Evolutionary conservation across 208 protist species (phyloP).

Genomic region (Trypanosoma mega): DNA sequence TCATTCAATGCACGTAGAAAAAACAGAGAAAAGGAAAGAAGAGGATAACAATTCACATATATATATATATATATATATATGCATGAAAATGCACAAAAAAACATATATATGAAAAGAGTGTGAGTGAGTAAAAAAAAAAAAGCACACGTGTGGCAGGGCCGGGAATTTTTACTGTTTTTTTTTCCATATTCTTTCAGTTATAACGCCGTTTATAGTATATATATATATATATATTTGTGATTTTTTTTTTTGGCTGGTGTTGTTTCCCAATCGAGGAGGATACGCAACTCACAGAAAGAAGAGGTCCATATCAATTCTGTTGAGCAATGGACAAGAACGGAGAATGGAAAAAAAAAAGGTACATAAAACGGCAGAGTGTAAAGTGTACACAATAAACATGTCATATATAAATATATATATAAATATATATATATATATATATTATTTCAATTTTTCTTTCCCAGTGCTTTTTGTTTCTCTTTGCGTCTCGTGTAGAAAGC

Average conservation of each 20-base stretch:
- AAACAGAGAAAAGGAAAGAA: not conserved
- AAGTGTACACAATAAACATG: too few relatives aligned
- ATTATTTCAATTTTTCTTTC: not conserved
- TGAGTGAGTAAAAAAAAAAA: too few relatives aligned
- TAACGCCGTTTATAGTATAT: too few relatives aligned
- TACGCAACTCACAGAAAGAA: not conserved
- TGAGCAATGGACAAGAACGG: not conserved
- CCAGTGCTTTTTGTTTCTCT: slow-evolving; percentile 16
- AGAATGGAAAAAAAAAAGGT: too few relatives aligned
- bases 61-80: slow-evolving; percentile 16
- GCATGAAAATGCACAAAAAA: not conserved
- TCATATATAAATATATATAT: not conserved
- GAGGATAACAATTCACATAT: not conserved
- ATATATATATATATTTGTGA: too few relatives aligned
- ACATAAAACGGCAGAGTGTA: too few relatives aligned
- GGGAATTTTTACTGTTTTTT: too few relatives aligned
- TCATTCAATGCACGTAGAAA: not conserved
- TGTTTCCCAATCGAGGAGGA: too few relatives aligned
- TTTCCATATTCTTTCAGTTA: too few relatives aligned
- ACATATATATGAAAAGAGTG: slow-evolving; percentile 1
- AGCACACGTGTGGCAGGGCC: too few relatives aligned
- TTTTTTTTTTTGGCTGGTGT: too few relatives aligned
- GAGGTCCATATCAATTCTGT: not conserved
- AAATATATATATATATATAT: slow-evolving; percentile 15
- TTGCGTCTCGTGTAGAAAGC: too few relatives aligned